These are phyloP conservation scores for Pseudogymnoascus sp. DNA, from an alignment of 2,329 filamentous ascomycete genomes.

Conservation along the genomic window DNA sequence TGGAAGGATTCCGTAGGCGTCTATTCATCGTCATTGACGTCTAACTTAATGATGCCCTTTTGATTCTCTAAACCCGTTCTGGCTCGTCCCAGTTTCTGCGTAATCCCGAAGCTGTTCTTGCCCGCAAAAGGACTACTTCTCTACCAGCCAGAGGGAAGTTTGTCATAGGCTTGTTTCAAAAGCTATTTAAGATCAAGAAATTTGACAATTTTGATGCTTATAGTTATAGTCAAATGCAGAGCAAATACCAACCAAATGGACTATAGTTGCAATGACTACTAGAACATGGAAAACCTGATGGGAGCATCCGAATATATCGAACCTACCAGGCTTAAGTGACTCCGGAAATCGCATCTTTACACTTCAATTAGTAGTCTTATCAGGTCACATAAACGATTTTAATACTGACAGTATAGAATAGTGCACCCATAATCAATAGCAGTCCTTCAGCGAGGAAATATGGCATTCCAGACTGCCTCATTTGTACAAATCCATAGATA, in stretches of 20 bases:
- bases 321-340: slow-evolving; percentile 14
- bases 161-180: background rate
- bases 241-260: slow-evolving; percentile 14
- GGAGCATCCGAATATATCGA: slow-evolving; percentile 17
- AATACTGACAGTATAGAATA: slow-evolving; percentile 10
- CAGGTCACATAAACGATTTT: background rate
- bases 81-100: background rate
- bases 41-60: background rate
- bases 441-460: slow-evolving; percentile 16
- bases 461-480: slow-evolving; percentile 14
- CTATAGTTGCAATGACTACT: slow-evolving; percentile 12
- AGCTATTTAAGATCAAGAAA: background rate
- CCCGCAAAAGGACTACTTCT: background rate
- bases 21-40: background rate
- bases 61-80: background rate
- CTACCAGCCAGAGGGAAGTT: background rate
- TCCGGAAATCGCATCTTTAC: slow-evolving; percentile 17
- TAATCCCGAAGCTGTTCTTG: background rate
- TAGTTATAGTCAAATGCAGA: slow-evolving; percentile 13
- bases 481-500: slow-evolving; percentile 14
- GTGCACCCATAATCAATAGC: slow-evolving; percentile 12
- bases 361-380: background rate
- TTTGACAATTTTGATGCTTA: background rate
- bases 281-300: slow-evolving; percentile 22
- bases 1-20: no score